phyloP scores from a whole-genome alignment of 1,284 basidiomycete genomes.

The Paramarasmius palmivorus region DNA sequence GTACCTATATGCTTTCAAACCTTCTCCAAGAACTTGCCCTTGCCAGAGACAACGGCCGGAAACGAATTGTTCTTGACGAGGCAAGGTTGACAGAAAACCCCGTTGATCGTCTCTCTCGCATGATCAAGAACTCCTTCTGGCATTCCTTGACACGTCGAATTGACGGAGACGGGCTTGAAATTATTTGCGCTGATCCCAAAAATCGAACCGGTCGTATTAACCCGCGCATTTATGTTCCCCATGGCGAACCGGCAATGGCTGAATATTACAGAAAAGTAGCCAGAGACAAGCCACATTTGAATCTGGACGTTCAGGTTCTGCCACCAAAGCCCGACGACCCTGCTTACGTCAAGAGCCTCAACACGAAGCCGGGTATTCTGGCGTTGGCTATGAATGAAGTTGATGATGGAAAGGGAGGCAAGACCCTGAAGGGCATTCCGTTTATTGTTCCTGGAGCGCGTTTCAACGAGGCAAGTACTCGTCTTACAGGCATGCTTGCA shows the following conservation, averaged over 20 bases:
- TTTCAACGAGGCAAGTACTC: slow-evolving; percentile 86
- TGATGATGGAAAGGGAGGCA: slow-evolving; percentile 76
- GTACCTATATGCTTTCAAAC: slow-evolving; percentile 98
- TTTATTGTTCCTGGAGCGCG: slow-evolving; percentile 97
- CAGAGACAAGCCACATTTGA: slow-evolving; percentile 85
- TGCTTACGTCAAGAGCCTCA: slow-evolving; percentile 88
- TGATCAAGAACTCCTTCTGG: slow-evolving; percentile 99
- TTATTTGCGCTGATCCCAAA: slow-evolving; percentile 96
- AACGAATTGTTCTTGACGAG: slow-evolving; percentile 97
- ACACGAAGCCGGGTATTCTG: slow-evolving; percentile 90
- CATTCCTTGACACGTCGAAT: slow-evolving; percentile 95
- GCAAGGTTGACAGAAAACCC: slow-evolving; percentile 96
- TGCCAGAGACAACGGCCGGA: slow-evolving; percentile 92
- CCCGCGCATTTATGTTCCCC: slow-evolving; percentile 93
- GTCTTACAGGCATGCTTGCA: slow-evolving; percentile 8
- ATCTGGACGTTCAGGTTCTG: slow-evolving; percentile 88
- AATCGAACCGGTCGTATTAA: slow-evolving; percentile 85
- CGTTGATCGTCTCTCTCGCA: slow-evolving; percentile 93
- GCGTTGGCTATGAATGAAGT: slow-evolving; percentile 95
- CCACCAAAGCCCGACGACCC: slow-evolving; percentile 87
- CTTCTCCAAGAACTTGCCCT: slow-evolving; percentile 98
- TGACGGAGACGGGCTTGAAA: slow-evolving; percentile 95
- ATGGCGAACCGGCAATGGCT: slow-evolving; percentile 90
- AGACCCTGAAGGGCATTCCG: slow-evolving; percentile 88
- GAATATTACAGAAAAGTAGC: slow-evolving; percentile 89